These are phyloP conservation scores for Climacium dendroides DNA, from an alignment of 225 moss, liverwort and hornwort genomes.

Conservation along the genomic window DNA sequence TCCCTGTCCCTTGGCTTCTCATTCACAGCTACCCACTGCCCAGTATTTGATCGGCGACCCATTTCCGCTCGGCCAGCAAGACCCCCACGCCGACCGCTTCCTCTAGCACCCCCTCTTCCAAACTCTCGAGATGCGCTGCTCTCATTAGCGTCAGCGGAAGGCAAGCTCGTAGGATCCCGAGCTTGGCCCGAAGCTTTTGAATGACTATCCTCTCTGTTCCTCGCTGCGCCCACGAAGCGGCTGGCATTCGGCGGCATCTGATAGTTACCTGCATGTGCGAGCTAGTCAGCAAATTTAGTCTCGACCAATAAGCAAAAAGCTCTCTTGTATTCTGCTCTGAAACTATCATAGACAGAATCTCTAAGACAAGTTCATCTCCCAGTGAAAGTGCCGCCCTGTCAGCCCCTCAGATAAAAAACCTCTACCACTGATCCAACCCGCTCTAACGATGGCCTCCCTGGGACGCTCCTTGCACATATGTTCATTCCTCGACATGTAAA, in stretches of 20 bases:
- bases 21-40: conserved; percentile 90
- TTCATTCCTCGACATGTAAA: background rate
- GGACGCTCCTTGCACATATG: background rate
- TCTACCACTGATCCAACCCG: background rate
- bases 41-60: conserved; percentile 42
- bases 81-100: conserved; percentile 38
- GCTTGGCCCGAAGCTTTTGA: background rate
- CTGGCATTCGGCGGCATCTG: conserved; percentile 3
- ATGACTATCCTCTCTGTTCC: conserved; percentile 9
- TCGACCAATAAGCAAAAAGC: background rate
- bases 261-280: conserved; percentile 11
- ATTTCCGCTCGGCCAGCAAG: conserved; percentile 37
- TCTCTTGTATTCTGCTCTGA: background rate
- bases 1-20: conserved; percentile 66
- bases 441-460: background rate
- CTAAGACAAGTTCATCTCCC: background rate
- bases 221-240: conserved; percentile 4
- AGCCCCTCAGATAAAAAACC: background rate
- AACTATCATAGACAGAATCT: background rate
- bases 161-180: background rate
- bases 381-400: background rate
- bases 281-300: background rate
- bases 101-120: conserved; percentile 14
- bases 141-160: conserved; percentile 1
- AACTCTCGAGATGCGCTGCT: conserved; percentile 12